Evolutionary conservation across 208 protist genomes (phyloP).

Genomic region (Leishmania braziliensis): DNA sequence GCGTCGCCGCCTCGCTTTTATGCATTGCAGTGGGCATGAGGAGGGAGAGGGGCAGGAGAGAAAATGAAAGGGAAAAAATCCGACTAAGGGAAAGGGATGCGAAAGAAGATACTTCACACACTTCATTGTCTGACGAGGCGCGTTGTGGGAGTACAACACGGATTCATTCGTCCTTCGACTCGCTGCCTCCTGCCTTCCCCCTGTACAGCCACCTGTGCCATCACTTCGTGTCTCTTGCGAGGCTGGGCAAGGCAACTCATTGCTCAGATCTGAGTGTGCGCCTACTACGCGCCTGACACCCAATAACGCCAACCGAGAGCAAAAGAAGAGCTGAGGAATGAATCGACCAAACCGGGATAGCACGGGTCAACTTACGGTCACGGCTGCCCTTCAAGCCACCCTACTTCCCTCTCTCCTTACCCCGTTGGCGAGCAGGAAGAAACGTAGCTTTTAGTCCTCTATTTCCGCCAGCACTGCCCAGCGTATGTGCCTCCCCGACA

Average conservation of each 20-base stretch:
- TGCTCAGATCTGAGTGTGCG: neutral
- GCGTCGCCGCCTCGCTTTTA: neutral
- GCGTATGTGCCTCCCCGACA: neutral
- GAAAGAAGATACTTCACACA: neutral
- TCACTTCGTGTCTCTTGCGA: neutral
- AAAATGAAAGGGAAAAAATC: no score
- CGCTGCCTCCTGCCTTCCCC: neutral
- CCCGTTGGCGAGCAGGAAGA: neutral
- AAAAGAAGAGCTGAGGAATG: neutral
- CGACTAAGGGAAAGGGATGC: no score
- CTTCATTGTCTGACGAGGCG: neutral
- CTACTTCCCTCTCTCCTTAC: neutral
- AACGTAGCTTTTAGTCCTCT: neutral
- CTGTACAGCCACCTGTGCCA: neutral
- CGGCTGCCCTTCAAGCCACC: neutral
- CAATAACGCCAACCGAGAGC: neutral
- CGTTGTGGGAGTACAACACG: neutral
- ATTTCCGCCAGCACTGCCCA: neutral
- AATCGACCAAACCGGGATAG: neutral
- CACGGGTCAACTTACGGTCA: neutral
- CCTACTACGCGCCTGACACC: neutral
- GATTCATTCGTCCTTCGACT: neutral
- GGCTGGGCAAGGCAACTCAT: no score
- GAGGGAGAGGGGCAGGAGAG: neutral
- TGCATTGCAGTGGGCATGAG: neutral